Conservation (phyloP, 1,139 yeast genomes). For the Taphrina confusa region DNA sequence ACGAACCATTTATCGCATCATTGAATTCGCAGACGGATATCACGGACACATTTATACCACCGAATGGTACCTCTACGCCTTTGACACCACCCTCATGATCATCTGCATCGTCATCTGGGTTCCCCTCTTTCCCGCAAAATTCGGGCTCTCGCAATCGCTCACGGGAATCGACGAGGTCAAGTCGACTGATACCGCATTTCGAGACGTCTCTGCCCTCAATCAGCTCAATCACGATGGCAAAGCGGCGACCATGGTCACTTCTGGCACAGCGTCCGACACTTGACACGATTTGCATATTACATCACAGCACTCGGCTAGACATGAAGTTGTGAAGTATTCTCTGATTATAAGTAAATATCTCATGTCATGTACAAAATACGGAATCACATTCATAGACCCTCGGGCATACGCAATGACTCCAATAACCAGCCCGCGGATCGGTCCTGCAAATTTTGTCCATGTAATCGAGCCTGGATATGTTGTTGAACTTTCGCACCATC, state of each 20-base stretch:
- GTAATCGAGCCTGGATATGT: constrained; percentile 4
- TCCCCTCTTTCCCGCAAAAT: constrained; percentile 24
- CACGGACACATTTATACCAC: constrained; percentile 48
- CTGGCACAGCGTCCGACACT: too few relatives aligned
- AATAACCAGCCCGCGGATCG: constrained; percentile 16
- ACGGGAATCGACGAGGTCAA: too few relatives aligned
- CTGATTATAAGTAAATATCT: too few relatives aligned
- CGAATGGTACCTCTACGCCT: constrained; percentile 49
- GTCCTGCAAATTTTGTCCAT: not conserved
- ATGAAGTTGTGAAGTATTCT: too few relatives aligned
- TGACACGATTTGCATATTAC: too few relatives aligned
- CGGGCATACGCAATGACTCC: constrained; percentile 28
- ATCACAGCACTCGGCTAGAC: too few relatives aligned
- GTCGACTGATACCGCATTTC: too few relatives aligned
- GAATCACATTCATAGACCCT: not conserved
- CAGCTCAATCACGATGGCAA: too few relatives aligned
- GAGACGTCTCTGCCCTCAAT: too few relatives aligned
- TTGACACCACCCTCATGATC: constrained; percentile 46
- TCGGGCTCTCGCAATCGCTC: constrained; percentile 24
- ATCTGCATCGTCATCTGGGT: constrained; percentile 10
- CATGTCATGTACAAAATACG: too few relatives aligned
- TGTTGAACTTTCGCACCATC: constrained; percentile 12
- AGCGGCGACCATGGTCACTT: too few relatives aligned
- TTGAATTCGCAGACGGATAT: constrained; percentile 51
- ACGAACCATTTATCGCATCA: constrained; percentile 51